Conservation (phyloP, 2,329 filamentous ascomycete genomes). For the Aphanocladium album region DNA sequence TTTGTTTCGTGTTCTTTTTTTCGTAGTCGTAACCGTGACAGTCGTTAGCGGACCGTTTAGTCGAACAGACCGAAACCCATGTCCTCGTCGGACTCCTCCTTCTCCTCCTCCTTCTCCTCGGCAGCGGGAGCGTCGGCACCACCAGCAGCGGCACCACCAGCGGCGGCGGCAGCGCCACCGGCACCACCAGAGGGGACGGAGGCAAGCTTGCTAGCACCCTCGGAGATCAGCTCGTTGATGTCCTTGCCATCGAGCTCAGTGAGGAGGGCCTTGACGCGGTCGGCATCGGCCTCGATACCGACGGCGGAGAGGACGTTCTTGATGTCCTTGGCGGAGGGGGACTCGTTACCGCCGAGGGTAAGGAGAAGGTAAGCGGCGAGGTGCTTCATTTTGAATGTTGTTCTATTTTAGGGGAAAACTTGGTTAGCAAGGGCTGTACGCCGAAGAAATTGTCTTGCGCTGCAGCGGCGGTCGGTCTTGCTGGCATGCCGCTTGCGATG, state of each 20-base stretch:
- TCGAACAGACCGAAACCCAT: conserved; percentile 75
- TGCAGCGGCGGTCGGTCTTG: background rate
- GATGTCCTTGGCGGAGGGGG: conserved; percentile 80
- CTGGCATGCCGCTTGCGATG: too few relatives aligned
- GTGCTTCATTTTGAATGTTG: conserved; percentile 87
- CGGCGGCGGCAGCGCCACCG: conserved; percentile 64
- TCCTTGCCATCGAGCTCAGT: conserved; percentile 88
- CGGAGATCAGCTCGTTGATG: conserved; percentile 90
- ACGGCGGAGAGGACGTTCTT: conserved; percentile 86
- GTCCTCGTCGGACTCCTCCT: conserved; percentile 63
- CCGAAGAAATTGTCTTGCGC: background rate
- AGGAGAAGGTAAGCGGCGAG: conserved; percentile 99
- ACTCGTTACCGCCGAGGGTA: conserved; percentile 84
- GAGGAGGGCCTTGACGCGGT: conserved; percentile 82
- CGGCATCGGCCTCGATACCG: conserved; percentile 87
- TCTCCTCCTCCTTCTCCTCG: conserved; percentile 58
- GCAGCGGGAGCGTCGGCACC: conserved; percentile 51
- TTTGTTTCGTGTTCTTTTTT: conserved; percentile 10
- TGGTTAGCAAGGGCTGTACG: background rate
- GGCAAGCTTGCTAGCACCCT: conserved; percentile 89
- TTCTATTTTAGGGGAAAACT: conserved; percentile 27
- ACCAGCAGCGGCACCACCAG: conserved; percentile 61
- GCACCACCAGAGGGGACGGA: conserved; percentile 92
- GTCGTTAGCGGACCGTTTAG: conserved; percentile 43
- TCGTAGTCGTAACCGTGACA: conserved; percentile 28